Evolutionary conservation across 768 basidiomycete genomes (phyloP), one percentile per base, ranked within the genome.

Genomic region (Tulasnella sp.): DNA sequence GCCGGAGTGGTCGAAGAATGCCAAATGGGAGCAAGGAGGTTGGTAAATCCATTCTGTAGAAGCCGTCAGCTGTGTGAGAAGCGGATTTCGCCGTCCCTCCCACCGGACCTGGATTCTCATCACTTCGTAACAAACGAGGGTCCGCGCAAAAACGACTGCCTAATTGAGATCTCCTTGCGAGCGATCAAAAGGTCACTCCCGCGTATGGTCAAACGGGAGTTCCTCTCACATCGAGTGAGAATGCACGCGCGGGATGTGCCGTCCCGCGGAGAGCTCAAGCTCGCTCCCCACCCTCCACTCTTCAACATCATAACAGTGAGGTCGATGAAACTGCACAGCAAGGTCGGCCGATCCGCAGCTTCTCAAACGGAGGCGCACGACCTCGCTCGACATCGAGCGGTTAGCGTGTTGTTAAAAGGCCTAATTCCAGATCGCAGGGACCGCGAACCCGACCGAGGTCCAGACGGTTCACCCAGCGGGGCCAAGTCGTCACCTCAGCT

Each of bases 1-100:
- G 62, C 62, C 62, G 27, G 36, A 68, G 62, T 68, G 62, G 62
- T 68, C 36, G 19, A 68, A 31, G 1, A 31, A 34, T 68, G 27
- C 62, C 62, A 31, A 68, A 68, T 68, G 62, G 62, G 62, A 68
- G 27, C 27, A 68, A 68, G 62, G 34, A 10, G 62, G 62, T 34
- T 34, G 62, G 10, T 3, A 68, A 34, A 31, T 68, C 18, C 16
- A 31, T 68, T 68, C 62, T 68, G 62, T 68, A 68, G 31, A 36
- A 68, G 14, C 62, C 24, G 62, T 36, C 62, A 36, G 31, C 14
- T 68, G 62, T 68, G 62, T 27, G 62, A 68, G 62, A 68, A 36
- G 62, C 62, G 62, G 62, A 68, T 68, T 68, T 68, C 62, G 62
- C 62, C 62, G 62, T 68, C 34, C 62, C 31, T 68, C 62, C 62